Base-by-base conservation (phyloP, 805 yeast species). In the Cyberlindnera amylophila region DNA sequence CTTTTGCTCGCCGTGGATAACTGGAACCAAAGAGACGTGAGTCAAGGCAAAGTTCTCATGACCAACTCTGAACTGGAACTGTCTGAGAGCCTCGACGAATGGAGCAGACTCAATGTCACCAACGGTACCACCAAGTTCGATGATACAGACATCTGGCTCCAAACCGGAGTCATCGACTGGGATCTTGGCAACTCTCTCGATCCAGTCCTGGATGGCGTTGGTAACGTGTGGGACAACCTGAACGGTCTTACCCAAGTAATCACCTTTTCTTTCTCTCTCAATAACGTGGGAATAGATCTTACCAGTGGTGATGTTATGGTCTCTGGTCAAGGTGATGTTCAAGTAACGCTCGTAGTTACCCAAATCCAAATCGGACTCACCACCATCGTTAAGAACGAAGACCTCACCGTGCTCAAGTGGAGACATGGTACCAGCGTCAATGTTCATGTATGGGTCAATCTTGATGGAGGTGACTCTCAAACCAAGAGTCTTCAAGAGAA, bases 61-160 rank as follows among this genome's bases (percentile, higher is more conserved):
- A 15, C 98, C 98, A 47, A 91, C 98, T 62, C 96, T 81, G 71
- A 93, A 93, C 73, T 93, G 99, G 71, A 93, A 93, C 70, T 93
- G 99, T 74, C 99, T 86, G 51, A 93, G 78, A 19, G 99, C 99
- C 72, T 93, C 99, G 43, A 93, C 97, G 54, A 93, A 93, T 21
- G 99, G 99, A 41, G 98, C 99, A 62, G 91, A 81, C 72, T 93
- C 99, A 59, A 93, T 93, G 64, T 93, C 99, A 62, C 99, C 99
- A 46, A 93, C 99, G 24, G 99, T 93, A 65, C 99, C 99, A 65
- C 99, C 99, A 47, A 93, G 77, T 71, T 91, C 99, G 52, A 93
- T 82, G 62, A 93, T 89, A 75, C 99, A 93, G 41, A 93, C 85
- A 55, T 93, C 98, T 27, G 99, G 99, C 58, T 81, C 84, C 63